Evolutionary conservation across 2,329 filamentous ascomycete genomes (phyloP).

Genomic region (Cladophialophora psammophila): DNA sequence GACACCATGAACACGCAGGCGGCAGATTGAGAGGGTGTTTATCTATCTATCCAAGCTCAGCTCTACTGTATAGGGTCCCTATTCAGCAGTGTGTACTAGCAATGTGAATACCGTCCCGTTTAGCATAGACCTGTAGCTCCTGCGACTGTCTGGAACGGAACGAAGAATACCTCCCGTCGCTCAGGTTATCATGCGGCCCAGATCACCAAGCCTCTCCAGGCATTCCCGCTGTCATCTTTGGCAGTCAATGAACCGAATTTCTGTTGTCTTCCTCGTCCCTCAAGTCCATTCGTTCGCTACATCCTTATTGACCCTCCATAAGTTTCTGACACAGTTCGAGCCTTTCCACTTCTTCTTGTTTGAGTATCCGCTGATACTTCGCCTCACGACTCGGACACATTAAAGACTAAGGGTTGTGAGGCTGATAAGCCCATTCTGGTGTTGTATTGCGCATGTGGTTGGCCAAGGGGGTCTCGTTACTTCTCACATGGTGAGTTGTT

Average conservation of each 20-base stretch:
- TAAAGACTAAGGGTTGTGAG: neutral
- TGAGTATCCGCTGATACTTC: neutral
- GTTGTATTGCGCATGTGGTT: conserved; percentile 1
- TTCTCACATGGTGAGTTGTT: neutral
- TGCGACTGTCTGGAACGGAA: neutral
- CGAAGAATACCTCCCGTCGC: neutral
- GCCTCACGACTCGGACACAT: neutral
- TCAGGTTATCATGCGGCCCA: neutral
- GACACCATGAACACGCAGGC: neutral
- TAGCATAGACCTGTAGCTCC: neutral
- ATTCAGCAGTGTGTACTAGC: neutral
- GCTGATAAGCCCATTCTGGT: neutral
- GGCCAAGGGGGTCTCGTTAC: neutral
- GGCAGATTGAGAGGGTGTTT: conserved; percentile 6
- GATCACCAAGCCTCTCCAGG: neutral
- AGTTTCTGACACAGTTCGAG: neutral
- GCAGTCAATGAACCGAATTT: neutral
- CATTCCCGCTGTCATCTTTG: neutral
- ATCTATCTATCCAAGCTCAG: conserved; percentile 24
- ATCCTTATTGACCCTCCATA: neutral
- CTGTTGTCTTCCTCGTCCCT: neutral
- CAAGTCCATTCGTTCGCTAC: neutral
- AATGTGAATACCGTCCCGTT: neutral
- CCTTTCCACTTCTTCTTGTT: neutral
- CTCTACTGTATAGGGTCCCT: conserved; percentile 16